Evolutionary conservation across 139 green algal species (phyloP).

Genomic region (Diplosphaera chodatii): DNA sequence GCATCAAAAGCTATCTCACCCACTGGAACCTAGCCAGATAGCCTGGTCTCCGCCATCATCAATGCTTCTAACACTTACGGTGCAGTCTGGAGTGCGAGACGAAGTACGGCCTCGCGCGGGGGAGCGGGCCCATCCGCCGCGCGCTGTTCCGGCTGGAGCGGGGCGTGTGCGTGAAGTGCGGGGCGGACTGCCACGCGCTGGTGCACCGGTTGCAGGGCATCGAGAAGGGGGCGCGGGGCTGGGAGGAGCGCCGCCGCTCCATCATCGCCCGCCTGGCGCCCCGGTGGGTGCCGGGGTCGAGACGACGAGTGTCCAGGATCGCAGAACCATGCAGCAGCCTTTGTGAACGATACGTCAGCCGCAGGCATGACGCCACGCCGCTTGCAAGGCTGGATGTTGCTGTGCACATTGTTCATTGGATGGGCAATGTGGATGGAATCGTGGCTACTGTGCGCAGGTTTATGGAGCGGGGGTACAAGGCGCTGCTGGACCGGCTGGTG

Average conservation of each 20-base stretch:
- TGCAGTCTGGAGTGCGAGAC: conserved; percentile 62
- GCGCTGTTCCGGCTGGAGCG: conserved; percentile 63
- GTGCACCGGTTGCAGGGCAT: conserved; percentile 39
- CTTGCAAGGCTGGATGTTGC: too few relatives aligned
- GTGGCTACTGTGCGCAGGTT: conserved; percentile 6
- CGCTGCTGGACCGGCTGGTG: conserved; percentile 35
- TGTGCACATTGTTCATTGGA: background rate
- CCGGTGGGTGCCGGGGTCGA: background rate
- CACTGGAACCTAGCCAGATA: too few relatives aligned
- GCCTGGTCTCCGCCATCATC: too few relatives aligned
- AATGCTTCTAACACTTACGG: too few relatives aligned
- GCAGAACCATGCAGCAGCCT: too few relatives aligned
- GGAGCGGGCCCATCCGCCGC: conserved; percentile 45
- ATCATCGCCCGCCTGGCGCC: conserved; percentile 10
- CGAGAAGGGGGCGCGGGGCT: conserved; percentile 29
- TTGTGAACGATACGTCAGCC: too few relatives aligned
- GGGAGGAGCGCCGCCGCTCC: conserved; percentile 9
- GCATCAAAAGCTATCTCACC: too few relatives aligned
- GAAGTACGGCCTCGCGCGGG: conserved; percentile 43
- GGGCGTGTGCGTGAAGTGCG: conserved; percentile 61
- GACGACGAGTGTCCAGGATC: too few relatives aligned
- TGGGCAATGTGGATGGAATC: too few relatives aligned
- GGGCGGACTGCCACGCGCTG: conserved; percentile 61
- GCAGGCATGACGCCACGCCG: too few relatives aligned
- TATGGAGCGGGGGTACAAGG: conserved; percentile 26